Conservation (phyloP, 441 rosid species). For the Biscutella laevigata region DNA sequence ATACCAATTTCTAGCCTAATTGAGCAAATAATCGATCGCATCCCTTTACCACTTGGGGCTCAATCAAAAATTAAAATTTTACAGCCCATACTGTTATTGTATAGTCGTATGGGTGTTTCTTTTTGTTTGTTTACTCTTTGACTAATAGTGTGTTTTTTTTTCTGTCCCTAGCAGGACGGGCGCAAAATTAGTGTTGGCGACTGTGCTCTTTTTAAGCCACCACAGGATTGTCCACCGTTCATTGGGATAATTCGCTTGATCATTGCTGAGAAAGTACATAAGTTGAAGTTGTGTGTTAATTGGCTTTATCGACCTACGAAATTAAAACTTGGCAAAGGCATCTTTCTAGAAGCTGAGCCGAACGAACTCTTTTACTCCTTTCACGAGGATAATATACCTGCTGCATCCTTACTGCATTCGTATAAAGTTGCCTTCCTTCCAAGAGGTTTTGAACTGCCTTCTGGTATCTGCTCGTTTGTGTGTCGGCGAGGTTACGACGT, state of each 20-base stretch:
- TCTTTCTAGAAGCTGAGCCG: slow-evolving; percentile 74
- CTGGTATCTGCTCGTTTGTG: slow-evolving; percentile 73
- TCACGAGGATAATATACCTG: slow-evolving; percentile 82
- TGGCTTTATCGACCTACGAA: slow-evolving; percentile 85
- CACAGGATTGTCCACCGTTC: slow-evolving; percentile 67
- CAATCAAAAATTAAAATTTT: no score
- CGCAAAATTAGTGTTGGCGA: slow-evolving; percentile 78
- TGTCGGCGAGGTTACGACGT: slow-evolving; percentile 84
- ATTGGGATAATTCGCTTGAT: slow-evolving; percentile 66
- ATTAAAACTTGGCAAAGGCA: slow-evolving; percentile 49
- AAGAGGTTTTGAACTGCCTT: slow-evolving; percentile 65
- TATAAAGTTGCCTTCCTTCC: slow-evolving; percentile 55
- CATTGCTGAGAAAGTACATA: slow-evolving; percentile 38
- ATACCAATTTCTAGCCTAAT: no score
- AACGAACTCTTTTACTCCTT: slow-evolving; percentile 90
- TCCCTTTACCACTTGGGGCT: no score
- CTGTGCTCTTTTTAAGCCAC: slow-evolving; percentile 81
- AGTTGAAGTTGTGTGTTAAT: slow-evolving; percentile 52
- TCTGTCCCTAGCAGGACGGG: slow-evolving; percentile 70
- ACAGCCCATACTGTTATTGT: no score
- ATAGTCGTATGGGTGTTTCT: neutral
- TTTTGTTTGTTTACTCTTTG: neutral
- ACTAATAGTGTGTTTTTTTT: neutral
- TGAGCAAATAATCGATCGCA: no score
- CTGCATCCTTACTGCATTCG: slow-evolving; percentile 76